phyloP scores from a whole-genome alignment of 129 eudicot species.

The Silybum marianum region DNA sequence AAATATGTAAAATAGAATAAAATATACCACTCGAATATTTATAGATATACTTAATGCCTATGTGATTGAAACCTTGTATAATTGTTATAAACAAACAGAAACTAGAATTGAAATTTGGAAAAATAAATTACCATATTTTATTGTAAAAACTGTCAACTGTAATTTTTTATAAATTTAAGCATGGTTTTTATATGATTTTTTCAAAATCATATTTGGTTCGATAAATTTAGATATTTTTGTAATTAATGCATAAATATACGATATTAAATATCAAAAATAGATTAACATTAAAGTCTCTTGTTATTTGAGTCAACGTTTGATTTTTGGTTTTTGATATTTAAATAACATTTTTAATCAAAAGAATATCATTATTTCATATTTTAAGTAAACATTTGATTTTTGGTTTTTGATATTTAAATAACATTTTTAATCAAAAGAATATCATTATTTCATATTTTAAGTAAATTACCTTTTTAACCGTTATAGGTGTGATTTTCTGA shows the following conservation, averaged over 20 bases:
- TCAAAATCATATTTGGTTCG: background rate
- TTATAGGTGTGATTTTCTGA: too few species aligned
- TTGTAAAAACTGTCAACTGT: background rate
- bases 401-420: too few species aligned
- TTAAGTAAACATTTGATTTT: too few species aligned
- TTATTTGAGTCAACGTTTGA: background rate
- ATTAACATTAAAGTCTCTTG: background rate
- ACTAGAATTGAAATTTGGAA: too few species aligned
- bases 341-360: background rate
- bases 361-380: background rate
- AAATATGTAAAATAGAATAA: background rate
- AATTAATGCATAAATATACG: background rate
- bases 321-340: background rate
- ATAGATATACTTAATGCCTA: too few species aligned
- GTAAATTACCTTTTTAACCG: background rate
- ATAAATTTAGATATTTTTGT: background rate
- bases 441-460: too few species aligned
- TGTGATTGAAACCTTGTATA: background rate
- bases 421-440: too few species aligned
- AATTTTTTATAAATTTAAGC: too few species aligned
- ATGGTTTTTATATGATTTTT: background rate
- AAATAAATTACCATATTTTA: too few species aligned
- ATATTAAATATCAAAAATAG: background rate
- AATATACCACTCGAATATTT: background rate
- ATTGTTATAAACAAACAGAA: too few species aligned